Evolutionary conservation across 441 rosid genomes (phyloP).

Genomic region (Adansonia madagascariensis): DNA sequence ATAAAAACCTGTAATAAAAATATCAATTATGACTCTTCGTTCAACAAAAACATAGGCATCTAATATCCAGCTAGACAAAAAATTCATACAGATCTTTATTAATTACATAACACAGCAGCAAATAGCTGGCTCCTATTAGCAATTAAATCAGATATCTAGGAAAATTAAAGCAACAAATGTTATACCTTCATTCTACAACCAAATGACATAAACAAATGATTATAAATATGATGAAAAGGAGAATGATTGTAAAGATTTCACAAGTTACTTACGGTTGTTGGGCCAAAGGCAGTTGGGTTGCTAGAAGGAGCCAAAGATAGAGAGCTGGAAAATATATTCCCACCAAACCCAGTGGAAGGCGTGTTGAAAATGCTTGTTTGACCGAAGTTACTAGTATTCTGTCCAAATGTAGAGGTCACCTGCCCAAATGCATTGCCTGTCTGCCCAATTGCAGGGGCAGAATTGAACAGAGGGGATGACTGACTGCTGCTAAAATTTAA

Average conservation of each 20-base stretch:
- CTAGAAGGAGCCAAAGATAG: constrained; percentile 54
- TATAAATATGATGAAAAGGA: not conserved
- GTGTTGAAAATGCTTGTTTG: constrained; percentile 56
- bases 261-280: constrained; percentile 53
- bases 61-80: not conserved
- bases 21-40: constrained; percentile 13
- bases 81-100: not conserved
- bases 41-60: not conserved
- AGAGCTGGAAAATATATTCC: constrained; percentile 54
- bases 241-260: not conserved
- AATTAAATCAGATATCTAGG: not conserved
- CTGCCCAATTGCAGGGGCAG: constrained; percentile 54
- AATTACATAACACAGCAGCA: not conserved
- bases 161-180: not conserved
- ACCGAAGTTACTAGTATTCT: constrained; percentile 40
- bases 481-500: constrained; percentile 54
- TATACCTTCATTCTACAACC: not conserved
- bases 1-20: not conserved
- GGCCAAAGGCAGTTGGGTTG: constrained; percentile 51
- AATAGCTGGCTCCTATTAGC: not conserved
- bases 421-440: constrained; percentile 57
- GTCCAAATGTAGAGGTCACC: constrained; percentile 52
- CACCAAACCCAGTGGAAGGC: constrained; percentile 56
- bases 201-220: not conserved
- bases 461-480: constrained; percentile 58